Evolutionary conservation across 2,329 filamentous ascomycete genomes (phyloP).

Genomic region (Hypoxylon sp.): DNA sequence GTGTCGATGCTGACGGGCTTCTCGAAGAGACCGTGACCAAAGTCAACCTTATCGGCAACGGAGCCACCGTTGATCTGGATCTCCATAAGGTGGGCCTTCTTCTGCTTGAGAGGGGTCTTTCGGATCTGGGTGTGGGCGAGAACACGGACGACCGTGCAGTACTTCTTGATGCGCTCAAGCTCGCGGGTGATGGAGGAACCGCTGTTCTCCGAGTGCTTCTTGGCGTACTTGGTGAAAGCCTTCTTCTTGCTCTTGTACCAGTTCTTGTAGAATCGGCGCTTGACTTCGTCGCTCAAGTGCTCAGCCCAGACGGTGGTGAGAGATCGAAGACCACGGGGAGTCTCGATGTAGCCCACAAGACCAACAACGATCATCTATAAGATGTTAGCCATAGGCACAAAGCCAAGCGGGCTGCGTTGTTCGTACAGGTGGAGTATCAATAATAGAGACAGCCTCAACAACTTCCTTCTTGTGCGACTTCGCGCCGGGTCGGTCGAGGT

Average conservation of each 20-base stretch:
- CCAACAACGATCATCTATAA: conserved; percentile 98
- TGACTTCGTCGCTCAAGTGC: conserved; percentile 98
- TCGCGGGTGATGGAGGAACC: conserved; percentile 94
- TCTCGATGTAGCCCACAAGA: conserved; percentile 99
- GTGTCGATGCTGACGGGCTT: conserved; percentile 94
- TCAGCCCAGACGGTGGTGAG: conserved; percentile 99
- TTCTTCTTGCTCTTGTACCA: conserved; percentile 99
- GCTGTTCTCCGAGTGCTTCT: conserved; percentile 97
- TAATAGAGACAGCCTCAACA: conserved; percentile 88
- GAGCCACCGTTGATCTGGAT: conserved; percentile 99
- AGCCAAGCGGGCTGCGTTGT: conserved; percentile 86
- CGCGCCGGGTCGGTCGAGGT: conserved; percentile 98
- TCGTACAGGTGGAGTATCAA: conserved; percentile 96
- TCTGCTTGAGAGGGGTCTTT: conserved; percentile 99
- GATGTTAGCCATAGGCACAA: conserved; percentile 81
- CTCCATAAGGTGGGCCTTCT: conserved; percentile 99
- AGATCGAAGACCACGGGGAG: conserved; percentile 97
- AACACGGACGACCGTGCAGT: conserved; percentile 99
- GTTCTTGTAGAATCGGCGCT: conserved; percentile 99
- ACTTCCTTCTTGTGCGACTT: conserved; percentile 99
- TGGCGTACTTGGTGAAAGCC: conserved; percentile 99
- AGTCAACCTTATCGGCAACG: conserved; percentile 96
- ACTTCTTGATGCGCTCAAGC: conserved; percentile 99
- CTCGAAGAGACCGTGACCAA: conserved; percentile 97
- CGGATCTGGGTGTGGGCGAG: conserved; percentile 99